Evolutionary conservation across 495 filamentous ascomycete genomes (phyloP).

Genomic region (Neurospora sp.): DNA sequence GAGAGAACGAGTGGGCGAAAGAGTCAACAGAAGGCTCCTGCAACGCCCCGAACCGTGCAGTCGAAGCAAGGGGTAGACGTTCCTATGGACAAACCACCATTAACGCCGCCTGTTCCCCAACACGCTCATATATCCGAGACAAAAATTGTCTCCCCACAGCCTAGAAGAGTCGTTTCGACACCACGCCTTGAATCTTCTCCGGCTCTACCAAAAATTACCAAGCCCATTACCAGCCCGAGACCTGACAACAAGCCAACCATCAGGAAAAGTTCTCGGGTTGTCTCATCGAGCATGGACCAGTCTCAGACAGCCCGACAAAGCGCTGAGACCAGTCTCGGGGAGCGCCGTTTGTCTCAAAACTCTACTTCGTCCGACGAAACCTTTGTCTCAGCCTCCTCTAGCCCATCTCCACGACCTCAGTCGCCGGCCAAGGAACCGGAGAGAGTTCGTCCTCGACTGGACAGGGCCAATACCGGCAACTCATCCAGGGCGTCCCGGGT

Average conservation of each 20-base stretch:
- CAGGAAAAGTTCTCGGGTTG: background rate
- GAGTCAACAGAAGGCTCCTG: background rate
- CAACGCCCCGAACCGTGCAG: background rate
- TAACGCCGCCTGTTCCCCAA: constrained; percentile 1
- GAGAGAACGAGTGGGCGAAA: background rate
- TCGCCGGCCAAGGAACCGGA: constrained; percentile 14
- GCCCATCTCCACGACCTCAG: constrained; percentile 17
- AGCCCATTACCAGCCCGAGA: background rate
- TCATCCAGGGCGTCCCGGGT: constrained; percentile 6
- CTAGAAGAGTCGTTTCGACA: constrained; percentile 9
- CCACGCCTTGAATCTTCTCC: constrained; percentile 12
- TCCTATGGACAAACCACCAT: background rate
- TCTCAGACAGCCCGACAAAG: background rate
- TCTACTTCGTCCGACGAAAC: constrained; percentile 34
- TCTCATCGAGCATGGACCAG: background rate
- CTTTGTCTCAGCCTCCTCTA: constrained; percentile 39
- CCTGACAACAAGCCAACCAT: background rate
- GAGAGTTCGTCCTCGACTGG: background rate
- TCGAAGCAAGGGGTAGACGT: background rate
- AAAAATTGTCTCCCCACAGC: constrained; percentile 13
- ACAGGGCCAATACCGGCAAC: constrained; percentile 9
- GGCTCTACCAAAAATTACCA: background rate
- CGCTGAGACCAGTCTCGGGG: background rate
- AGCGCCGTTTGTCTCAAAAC: constrained; percentile 7
- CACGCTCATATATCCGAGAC: background rate